Evolutionary conservation across 768 basidiomycete genomes (phyloP).

Genomic region (Tylopilus rubrobrunneus): DNA sequence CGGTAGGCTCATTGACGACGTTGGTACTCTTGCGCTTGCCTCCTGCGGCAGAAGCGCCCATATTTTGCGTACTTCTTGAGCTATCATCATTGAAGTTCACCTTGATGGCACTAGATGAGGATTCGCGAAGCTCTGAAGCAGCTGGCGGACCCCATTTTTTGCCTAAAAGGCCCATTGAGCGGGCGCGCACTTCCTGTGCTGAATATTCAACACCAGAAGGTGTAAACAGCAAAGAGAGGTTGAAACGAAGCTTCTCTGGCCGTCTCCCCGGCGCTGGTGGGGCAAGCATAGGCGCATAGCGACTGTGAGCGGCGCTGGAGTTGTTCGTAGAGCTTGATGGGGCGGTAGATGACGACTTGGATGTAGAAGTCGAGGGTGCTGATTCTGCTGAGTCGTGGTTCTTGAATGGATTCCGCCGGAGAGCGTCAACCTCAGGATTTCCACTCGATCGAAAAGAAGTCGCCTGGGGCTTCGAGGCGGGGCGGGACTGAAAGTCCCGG

Average conservation of each 20-base stretch:
- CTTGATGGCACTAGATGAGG: conserved; percentile 34
- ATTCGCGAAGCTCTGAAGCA: conserved; percentile 34
- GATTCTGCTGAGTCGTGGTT: conserved; percentile 27
- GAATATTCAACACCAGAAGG: conserved; percentile 78
- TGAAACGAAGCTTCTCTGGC: conserved; percentile 67
- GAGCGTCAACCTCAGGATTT: conserved; percentile 25
- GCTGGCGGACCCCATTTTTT: conserved; percentile 81
- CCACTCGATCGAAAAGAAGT: conserved; percentile 25
- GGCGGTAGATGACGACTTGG: conserved; percentile 12
- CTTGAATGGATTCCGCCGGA: conserved; percentile 36
- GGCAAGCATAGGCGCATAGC: conserved; percentile 72
- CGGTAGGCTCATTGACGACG: conserved; percentile 63
- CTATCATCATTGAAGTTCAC: conserved; percentile 64
- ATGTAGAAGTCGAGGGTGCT: conserved; percentile 31
- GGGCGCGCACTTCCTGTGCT: conserved; percentile 77
- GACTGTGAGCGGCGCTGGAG: conserved; percentile 29
- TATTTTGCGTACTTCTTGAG: conserved; percentile 40
- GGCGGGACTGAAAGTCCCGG: conserved; percentile 68
- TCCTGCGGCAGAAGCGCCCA: conserved; percentile 27
- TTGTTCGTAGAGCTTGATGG: conserved; percentile 40
- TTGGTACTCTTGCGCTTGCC: conserved; percentile 43
- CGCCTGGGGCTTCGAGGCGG: conserved; percentile 25
- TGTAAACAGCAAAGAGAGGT: conserved; percentile 69
- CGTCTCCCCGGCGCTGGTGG: conserved; percentile 66
- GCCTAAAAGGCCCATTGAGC: conserved; percentile 75